Conservation (phyloP, 345 rosid genomes). For the Firmiana major region DNA sequence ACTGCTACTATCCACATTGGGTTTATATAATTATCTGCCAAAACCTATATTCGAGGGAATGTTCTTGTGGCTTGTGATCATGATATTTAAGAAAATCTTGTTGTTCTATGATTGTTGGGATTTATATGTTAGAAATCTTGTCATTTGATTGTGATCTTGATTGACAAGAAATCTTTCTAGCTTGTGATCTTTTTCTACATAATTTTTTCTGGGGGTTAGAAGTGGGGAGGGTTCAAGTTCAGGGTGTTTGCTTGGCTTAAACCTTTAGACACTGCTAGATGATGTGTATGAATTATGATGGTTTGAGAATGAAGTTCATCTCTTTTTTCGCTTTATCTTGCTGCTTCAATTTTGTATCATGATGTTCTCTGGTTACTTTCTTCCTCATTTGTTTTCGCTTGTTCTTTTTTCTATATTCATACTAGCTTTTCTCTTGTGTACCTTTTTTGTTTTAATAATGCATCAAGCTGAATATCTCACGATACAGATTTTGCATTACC, state of each 20-base stretch:
- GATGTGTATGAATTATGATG: not conserved
- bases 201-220: not conserved
- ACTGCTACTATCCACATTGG: conserved; percentile 21
- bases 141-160: not conserved
- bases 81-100: not conserved
- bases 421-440: not conserved
- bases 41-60: conserved; percentile 10
- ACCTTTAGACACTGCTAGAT: not conserved
- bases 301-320: not conserved
- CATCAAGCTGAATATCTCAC: not conserved
- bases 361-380: not conserved
- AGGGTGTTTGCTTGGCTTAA: not conserved
- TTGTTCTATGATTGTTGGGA: not conserved
- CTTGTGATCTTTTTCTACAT: not conserved
- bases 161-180: conserved; percentile 1
- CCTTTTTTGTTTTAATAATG: not conserved
- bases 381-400: not conserved
- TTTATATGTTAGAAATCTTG: conserved; percentile 3
- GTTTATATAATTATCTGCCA: conserved; percentile 14
- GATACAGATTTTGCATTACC: not conserved
- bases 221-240: not conserved
- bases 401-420: not conserved
- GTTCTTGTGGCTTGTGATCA: conserved; percentile 5
- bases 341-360: not conserved
- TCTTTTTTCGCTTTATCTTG: conserved; percentile 1